Evolutionary conservation across 768 basidiomycete species (phyloP).

Genomic region (Rhodotorula graminis): DNA sequence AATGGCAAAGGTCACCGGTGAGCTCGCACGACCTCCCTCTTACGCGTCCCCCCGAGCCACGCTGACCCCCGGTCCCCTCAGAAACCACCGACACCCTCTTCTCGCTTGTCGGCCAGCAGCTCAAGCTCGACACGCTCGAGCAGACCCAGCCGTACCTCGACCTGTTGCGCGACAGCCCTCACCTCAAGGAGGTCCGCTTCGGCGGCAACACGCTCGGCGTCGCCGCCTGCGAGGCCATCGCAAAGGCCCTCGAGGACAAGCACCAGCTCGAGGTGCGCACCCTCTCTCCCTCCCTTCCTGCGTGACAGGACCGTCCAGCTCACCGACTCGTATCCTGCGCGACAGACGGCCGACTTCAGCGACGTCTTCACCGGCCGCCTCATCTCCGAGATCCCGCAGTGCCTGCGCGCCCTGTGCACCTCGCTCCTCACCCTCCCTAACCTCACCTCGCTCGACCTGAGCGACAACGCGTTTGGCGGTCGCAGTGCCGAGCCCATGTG

Average conservation of each 20-base stretch:
- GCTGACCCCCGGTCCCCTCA: neutral
- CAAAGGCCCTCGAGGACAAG: constrained; percentile 68
- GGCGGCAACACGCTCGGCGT: constrained; percentile 93
- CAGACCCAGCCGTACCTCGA: constrained; percentile 71
- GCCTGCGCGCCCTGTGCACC: constrained; percentile 81
- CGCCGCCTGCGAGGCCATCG: constrained; percentile 78
- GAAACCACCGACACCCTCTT: constrained; percentile 43
- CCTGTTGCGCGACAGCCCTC: constrained; percentile 49
- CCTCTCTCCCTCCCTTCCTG: neutral
- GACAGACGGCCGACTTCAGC: constrained; percentile 85
- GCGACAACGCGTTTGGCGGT: constrained; percentile 94
- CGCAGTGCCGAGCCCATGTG: constrained; percentile 83
- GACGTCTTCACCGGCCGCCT: constrained; percentile 97
- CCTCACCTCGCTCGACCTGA: constrained; percentile 80
- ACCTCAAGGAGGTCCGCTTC: constrained; percentile 80
- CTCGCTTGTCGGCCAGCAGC: constrained; percentile 61
- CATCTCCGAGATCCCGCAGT: constrained; percentile 87
- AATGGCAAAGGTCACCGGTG: no score
- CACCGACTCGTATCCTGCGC: no score
- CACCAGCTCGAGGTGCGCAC: constrained; percentile 63
- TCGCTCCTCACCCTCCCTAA: constrained; percentile 73
- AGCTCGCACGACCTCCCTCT: no score
- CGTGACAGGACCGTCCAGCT: neutral
- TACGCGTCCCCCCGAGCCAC: no score
- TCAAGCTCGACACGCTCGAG: constrained; percentile 71